Evolutionary conservation across 2,329 filamentous ascomycete species (phyloP).

Genomic region (Colletotrichum destructivum): DNA sequence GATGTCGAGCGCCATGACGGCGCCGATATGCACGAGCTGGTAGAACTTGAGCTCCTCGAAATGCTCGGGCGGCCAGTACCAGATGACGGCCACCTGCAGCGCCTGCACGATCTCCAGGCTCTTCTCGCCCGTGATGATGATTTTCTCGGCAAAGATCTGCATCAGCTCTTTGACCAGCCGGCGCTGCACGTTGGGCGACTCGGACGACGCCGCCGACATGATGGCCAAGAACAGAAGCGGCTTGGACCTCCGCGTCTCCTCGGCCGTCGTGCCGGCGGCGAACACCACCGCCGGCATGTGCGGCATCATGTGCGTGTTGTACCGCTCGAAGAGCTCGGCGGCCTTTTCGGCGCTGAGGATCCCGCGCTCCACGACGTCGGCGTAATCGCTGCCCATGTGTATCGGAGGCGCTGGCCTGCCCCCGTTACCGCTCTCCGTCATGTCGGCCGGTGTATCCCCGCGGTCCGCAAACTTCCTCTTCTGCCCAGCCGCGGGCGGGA

Average conservation of each 20-base stretch:
- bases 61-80: slow-evolving; percentile 88
- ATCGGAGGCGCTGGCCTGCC: slow-evolving; percentile 33
- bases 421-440: slow-evolving; percentile 17
- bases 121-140: slow-evolving; percentile 84
- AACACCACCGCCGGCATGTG: slow-evolving; percentile 77
- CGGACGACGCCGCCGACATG: slow-evolving; percentile 75
- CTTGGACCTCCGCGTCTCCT: slow-evolving; percentile 70
- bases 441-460: slow-evolving; percentile 24
- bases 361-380: slow-evolving; percentile 72
- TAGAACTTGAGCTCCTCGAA: slow-evolving; percentile 93
- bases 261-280: slow-evolving; percentile 65
- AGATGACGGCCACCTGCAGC: slow-evolving; percentile 81
- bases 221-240: slow-evolving; percentile 80
- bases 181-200: slow-evolving; percentile 70
- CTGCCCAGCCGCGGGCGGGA: slow-evolving; percentile 33
- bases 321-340: slow-evolving; percentile 69
- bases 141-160: slow-evolving; percentile 79
- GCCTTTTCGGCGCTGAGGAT: slow-evolving; percentile 71
- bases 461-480: slow-evolving; percentile 53
- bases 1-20: slow-evolving; percentile 87
- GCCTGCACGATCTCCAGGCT: slow-evolving; percentile 87
- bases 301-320: slow-evolving; percentile 71
- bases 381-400: slow-evolving; percentile 47
- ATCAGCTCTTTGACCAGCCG: slow-evolving; percentile 79
- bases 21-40: slow-evolving; percentile 85